A percentile compares a stretch with the other conserved stretches of the same genome.
Conservation (phyloP, 176 grass and related monocot species). For the Typha latifolia region DNA sequence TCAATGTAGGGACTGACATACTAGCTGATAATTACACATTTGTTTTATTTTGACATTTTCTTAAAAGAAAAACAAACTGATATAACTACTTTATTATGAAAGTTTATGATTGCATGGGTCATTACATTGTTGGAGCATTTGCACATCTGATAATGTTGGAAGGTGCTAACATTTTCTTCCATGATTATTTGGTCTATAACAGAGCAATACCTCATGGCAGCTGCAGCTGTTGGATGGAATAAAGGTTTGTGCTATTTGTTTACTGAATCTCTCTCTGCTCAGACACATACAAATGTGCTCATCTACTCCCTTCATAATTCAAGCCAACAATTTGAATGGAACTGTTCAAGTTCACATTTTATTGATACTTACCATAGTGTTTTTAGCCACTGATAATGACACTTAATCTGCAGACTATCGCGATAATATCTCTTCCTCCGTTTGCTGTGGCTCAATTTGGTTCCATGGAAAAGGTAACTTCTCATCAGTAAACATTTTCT, state of each 20-base stretch:
- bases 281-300: neutral
- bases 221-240: conserved; percentile 76
- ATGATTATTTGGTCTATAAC: conserved; percentile 21
- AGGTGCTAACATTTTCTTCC: neutral
- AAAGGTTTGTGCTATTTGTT: conserved; percentile 46
- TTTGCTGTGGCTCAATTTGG: conserved; percentile 79
- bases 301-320: neutral
- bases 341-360: neutral
- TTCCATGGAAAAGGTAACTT: conserved; percentile 46
- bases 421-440: conserved; percentile 45
- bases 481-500: too few relatives aligned
- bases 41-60: too few relatives aligned
- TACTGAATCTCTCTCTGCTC: conserved; percentile 12
- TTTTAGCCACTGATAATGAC: neutral
- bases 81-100: neutral
- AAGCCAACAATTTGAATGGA: neutral
- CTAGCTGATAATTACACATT: too few relatives aligned
- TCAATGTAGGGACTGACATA: too few relatives aligned
- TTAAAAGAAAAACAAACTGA: too few relatives aligned
- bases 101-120: neutral
- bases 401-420: conserved; percentile 58
- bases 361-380: neutral
- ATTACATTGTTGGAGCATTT: conserved; percentile 1
- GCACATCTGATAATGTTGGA: neutral
- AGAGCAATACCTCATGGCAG: conserved; percentile 82